Percentiles rank a stretch among this genome's conserved stretches.
These are phyloP conservation scores for Rheum nobile DNA, from an alignment of 148 eudicot species.

Conservation along the genomic window DNA sequence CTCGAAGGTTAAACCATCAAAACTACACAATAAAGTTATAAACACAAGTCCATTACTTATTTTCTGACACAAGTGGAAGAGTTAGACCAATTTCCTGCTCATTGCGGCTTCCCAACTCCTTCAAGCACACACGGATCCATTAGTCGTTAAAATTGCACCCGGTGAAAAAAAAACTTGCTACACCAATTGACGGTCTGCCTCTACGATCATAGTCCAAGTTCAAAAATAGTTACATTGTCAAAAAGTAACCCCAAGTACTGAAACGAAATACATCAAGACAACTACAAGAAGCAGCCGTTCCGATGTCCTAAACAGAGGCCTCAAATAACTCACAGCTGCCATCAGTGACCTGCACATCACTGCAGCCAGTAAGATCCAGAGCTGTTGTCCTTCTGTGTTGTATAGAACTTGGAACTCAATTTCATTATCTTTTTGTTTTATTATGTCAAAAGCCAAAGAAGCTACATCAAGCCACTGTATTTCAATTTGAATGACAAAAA, in stretches of 20 bases:
- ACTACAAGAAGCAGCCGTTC: background rate
- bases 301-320: background rate
- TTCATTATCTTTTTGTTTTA: background rate
- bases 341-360: background rate
- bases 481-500: background rate
- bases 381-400: background rate
- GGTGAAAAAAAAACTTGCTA: background rate
- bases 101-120: background rate
- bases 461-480: too few species aligned
- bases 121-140: background rate
- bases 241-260: background rate
- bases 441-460: too few species aligned
- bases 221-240: background rate
- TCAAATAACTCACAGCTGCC: background rate
- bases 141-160: background rate
- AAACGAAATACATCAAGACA: background rate
- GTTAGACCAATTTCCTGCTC: background rate
- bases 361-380: background rate
- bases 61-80: background rate
- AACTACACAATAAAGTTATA: background rate
- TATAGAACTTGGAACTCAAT: background rate
- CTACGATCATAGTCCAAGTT: background rate
- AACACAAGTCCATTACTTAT: background rate
- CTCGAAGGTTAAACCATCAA: background rate
- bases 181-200: background rate